Evolutionary conservation across 441 rosid species (phyloP), one percentile per base, ranked within the genome.

Genomic region (Pelargonium australe): DNA sequence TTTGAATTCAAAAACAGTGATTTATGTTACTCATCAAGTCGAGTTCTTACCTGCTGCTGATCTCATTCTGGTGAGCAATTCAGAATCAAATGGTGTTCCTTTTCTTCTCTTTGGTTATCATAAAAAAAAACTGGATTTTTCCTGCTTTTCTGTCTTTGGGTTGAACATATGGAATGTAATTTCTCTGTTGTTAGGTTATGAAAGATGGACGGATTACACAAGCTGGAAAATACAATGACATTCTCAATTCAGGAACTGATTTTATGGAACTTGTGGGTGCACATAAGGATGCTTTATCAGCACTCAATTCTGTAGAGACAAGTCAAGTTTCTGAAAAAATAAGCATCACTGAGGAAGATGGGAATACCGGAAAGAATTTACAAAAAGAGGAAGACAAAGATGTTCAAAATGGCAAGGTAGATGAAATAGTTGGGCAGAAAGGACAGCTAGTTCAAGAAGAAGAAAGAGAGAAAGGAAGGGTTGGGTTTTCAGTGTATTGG

Each of bases 401-500:
- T 67, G 40, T 58, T 37, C 78, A 80, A 67, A 81, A 75, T 8
- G 80, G 72, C 68, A 77, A 83, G 74, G 70, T 66, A 11, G 76
- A 80, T 37, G 82, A 80, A 28, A 70, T 70, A 23, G 78, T 49
- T 2, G 87, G 68, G 73, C 73, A 85, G n/a, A 75, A 81, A 80
- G 86, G 82, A 69, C 95, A 94, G 75, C 79, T 94, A 49, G 82
- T 94, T 73, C 85, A 94, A 83, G 99, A 91, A 41, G 99, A 94
- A 77, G 99, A 94, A 79, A 87, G 96, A 70, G 97, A 88, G 84
- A 89, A 89, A 83, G 99, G 99, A 47, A 77, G 79, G 7, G 99
- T 94, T 5, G 86, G 89, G 31, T 82, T 88, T 70, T 65, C 75
- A 0, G 91, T 91, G 1, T 94, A 91, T 79, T 83, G 97, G 92